Percentiles rank a stretch among this genome's conserved stretches.
These are phyloP conservation scores for Acanthamoeba lenticulata DNA, from an alignment of 208 protist species.

Conservation along the genomic window DNA sequence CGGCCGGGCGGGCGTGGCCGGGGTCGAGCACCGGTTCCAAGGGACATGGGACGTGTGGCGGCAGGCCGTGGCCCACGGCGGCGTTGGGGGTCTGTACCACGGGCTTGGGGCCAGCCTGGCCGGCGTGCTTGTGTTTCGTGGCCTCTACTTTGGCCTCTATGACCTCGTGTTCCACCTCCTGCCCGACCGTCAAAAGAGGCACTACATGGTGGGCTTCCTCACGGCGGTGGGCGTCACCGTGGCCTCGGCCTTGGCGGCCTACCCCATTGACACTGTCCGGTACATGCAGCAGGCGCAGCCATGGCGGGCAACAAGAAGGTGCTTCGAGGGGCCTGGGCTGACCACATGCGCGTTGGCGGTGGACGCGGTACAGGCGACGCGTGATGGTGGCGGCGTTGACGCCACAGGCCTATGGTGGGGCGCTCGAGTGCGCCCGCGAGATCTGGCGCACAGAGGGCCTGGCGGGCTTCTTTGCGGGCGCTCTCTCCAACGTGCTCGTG, in stretches of 20 bases:
- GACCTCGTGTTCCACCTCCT: neutral
- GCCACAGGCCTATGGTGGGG: neutral
- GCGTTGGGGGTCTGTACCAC: neutral
- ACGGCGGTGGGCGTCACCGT: neutral
- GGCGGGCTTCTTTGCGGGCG: neutral
- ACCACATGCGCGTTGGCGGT: neutral
- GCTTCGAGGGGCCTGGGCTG: no score
- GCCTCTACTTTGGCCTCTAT: neutral
- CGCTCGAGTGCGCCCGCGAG: neutral
- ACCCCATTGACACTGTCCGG: neutral
- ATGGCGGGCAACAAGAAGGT: no score
- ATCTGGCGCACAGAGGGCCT: conserved; percentile 7
- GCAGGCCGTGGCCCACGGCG: neutral
- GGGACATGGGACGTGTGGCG: conserved; percentile 3
- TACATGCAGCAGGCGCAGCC: neutral
- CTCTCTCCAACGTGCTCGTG: conserved; percentile 12
- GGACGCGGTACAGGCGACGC: neutral
- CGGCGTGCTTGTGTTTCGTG: neutral
- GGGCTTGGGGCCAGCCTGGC: conserved; percentile 4
- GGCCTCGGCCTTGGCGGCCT: neutral
- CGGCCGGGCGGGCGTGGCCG: neutral
- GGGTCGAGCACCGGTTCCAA: neutral
- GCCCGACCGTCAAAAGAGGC: neutral
- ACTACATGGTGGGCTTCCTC: neutral
- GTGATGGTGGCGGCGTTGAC: conserved; percentile 25